Base-by-base conservation (phyloP, 192 early-diverging fungal genomes). In the Podila minutissima region DNA sequence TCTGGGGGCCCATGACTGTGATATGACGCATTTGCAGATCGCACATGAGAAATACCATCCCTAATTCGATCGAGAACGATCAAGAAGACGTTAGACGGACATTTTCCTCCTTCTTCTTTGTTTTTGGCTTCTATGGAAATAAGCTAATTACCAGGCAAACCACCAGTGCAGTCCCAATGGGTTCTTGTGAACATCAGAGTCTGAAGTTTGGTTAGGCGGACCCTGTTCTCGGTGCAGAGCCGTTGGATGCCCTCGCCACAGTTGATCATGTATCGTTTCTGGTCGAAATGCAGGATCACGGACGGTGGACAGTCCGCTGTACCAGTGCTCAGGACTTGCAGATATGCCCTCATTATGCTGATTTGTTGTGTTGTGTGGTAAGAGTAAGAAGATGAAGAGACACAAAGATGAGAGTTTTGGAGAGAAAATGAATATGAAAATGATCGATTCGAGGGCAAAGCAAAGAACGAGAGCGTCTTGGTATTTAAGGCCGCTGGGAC, bases 231-330 rank as follows among this genome's bases (percentile, higher is more conserved):
- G 64, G 89, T 84, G 76, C 92, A 89, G 58, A 97, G 74, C 55
- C 96, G 91, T 77, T 97, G 96, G 5, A 89, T 91, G 29, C 94
- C 95, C 77, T 97, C 96, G 57, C 92, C 86, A 74, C 94, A 95
- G 85, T 97, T 97, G 87, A 97, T 94, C 79, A 97, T 82, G 67
- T 96, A 96, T 33, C 93, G 86, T 62, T 92, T 86, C 24, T 58
- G 22, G 51, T 93, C 89, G 75, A 94, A 94, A 65, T 92, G 85
- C 24, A 95, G 78, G 57, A 96, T 66, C 26, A 97, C 82, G 19
- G 92, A 88, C 15, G 95, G 78, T 4, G 74, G 59, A 12, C 83
- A 71, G 19, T 87, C 86, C 19, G 28, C 28, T 10, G 82, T 83
- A 9, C 65, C 60, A 17, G 74, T 67, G 12, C 87, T 85, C 29